These are phyloP conservation scores for Sordaria brevicollis DNA, from an alignment of 495 filamentous ascomycete species.

Conservation along the genomic window DNA sequence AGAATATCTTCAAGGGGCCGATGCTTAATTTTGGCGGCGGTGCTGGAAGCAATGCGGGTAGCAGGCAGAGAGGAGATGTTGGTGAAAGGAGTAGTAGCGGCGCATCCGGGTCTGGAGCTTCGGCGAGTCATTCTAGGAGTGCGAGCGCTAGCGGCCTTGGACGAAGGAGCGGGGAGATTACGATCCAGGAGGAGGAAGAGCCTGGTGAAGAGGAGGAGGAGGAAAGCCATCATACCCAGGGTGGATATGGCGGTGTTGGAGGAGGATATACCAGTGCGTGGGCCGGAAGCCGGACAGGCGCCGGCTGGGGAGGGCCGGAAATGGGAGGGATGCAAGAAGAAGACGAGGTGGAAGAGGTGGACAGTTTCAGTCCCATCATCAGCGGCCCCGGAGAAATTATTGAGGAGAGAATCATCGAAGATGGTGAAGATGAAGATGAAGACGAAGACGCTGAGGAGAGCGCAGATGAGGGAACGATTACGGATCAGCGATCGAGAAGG, in stretches of 20 bases:
- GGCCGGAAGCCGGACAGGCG: conserved; percentile 75
- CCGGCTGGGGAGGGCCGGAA: conserved; percentile 41
- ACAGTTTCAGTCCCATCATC: conserved; percentile 48
- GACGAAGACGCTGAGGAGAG: neutral
- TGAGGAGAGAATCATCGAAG: conserved; percentile 44
- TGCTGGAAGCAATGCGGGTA: conserved; percentile 17
- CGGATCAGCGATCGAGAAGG: neutral
- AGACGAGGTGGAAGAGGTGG: conserved; percentile 54
- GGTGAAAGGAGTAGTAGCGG: conserved; percentile 1
- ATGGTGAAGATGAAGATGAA: conserved; percentile 21
- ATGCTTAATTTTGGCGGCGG: conserved; percentile 39
- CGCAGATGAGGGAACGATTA: neutral
- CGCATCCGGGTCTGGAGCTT: conserved; percentile 18
- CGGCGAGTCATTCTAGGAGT: conserved; percentile 31
- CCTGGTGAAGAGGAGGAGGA: conserved; percentile 39
- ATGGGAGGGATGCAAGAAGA: conserved; percentile 16
- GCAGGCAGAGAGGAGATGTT: conserved; percentile 9
- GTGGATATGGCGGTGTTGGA: neutral
- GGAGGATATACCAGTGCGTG: conserved; percentile 16
- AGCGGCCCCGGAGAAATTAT: conserved; percentile 39
- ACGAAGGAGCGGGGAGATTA: conserved; percentile 51
- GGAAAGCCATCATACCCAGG: neutral
- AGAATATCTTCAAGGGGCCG: conserved; percentile 83
- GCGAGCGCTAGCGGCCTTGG: conserved; percentile 43
- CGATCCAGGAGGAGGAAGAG: conserved; percentile 81